These are phyloP conservation scores for Globisporangium orthogonon DNA, from an alignment of 352 stramenopile species.

Conservation along the genomic window DNA sequence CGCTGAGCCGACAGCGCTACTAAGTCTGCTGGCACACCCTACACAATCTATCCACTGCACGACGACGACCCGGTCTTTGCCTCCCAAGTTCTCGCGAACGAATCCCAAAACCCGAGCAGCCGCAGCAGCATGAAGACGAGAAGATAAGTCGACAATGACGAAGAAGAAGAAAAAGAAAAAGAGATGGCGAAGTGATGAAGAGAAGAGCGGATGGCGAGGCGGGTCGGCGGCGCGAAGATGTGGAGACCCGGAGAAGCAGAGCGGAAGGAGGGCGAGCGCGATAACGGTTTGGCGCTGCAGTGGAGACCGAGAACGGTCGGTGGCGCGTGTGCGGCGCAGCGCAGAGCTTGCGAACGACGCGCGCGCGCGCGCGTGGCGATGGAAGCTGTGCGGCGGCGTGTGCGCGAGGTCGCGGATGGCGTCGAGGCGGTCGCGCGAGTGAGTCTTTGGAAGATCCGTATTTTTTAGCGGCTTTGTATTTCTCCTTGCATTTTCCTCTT, in stretches of 20 bases:
- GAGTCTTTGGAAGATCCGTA: conserved; percentile 15
- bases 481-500: conserved; percentile 41
- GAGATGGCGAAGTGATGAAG: conserved; percentile 1
- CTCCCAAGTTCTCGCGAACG: neutral
- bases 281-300: no score
- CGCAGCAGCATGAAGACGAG: neutral
- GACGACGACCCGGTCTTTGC: neutral
- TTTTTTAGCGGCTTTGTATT: conserved; percentile 29
- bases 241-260: neutral
- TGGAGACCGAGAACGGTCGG: neutral
- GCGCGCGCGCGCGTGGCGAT: conserved; percentile 3
- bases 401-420: no score
- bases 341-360: neutral
- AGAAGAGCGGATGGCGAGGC: conserved; percentile 1
- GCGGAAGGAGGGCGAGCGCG: neutral
- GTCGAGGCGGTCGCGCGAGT: conserved; percentile 10
- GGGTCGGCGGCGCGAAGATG: neutral
- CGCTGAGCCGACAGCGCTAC: conserved; percentile 74
- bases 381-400: conserved; percentile 13
- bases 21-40: conserved; percentile 17
- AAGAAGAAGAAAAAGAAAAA: conserved; percentile 7
- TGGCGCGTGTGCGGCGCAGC: neutral
- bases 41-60: conserved; percentile 1
- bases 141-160: conserved; percentile 8
- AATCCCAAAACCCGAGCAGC: neutral